Percentiles rank a stretch among this genome's conserved stretches.
These are phyloP conservation scores for Citrus maxima DNA, from an alignment of 345 rosid species.

Conservation along the genomic window DNA sequence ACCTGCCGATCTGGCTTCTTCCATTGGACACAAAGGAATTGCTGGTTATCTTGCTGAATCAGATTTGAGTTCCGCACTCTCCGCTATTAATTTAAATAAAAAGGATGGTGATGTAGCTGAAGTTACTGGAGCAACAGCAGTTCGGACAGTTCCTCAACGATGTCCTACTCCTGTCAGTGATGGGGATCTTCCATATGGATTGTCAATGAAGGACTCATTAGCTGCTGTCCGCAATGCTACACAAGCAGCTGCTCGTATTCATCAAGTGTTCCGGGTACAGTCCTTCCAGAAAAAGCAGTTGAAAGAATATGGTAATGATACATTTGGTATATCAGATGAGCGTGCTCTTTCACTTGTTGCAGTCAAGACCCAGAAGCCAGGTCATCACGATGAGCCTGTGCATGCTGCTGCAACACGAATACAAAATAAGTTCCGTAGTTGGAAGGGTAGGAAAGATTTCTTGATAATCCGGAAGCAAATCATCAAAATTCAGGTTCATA, in stretches of 20 bases:
- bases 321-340: conserved; percentile 58
- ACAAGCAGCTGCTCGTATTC: conserved; percentile 84
- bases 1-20: conserved; percentile 73
- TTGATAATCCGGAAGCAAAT: conserved; percentile 67
- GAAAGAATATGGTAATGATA: conserved; percentile 55
- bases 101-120: conserved; percentile 22
- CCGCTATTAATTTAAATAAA: conserved; percentile 52
- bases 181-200: conserved; percentile 33
- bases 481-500: conserved; percentile 79
- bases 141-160: conserved; percentile 22
- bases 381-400: conserved; percentile 55
- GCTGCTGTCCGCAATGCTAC: conserved; percentile 88
- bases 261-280: conserved; percentile 84
- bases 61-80: conserved; percentile 54
- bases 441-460: conserved; percentile 86
- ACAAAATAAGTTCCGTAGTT: conserved; percentile 87
- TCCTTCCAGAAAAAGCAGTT: conserved; percentile 84
- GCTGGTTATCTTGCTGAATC: conserved; percentile 92
- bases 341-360: conserved; percentile 67
- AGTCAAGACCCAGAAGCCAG: conserved; percentile 50
- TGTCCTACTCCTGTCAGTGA: conserved; percentile 30
- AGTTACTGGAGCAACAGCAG: conserved; percentile 23
- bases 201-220: conserved; percentile 65
- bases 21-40: conserved; percentile 87
- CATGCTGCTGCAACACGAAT: conserved; percentile 79